phyloP scores from a whole-genome alignment of 2,329 filamentous ascomycete species.

The Ceratocystis cubensis region DNA sequence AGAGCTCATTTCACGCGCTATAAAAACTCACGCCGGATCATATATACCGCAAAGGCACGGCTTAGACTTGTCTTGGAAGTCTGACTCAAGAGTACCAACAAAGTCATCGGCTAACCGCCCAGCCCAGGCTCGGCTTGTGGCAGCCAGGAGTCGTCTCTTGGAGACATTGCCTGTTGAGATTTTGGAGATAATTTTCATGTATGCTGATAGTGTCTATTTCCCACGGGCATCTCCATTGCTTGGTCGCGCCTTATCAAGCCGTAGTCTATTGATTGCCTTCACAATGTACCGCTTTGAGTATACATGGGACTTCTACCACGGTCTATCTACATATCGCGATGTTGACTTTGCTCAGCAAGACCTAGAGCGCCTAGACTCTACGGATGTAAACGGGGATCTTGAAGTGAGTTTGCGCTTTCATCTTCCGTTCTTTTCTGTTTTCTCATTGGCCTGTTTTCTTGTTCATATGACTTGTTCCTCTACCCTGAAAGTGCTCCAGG shows the following conservation, averaged over 20 bases:
- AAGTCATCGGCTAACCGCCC: not conserved
- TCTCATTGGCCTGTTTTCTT: not conserved
- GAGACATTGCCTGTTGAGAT: conserved; percentile 39
- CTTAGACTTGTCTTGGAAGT: too few relatives aligned
- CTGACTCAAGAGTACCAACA: not conserved
- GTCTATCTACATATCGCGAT: conserved; percentile 21
- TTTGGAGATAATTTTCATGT: conserved; percentile 40
- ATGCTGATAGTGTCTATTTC: conserved; percentile 38
- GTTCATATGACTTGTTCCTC: not conserved
- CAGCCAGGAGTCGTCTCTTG: conserved; percentile 21
- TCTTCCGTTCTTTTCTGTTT: not conserved
- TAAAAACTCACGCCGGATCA: not conserved
- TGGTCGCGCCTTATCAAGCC: conserved; percentile 35
- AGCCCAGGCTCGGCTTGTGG: not conserved
- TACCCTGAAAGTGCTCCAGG: too few relatives aligned
- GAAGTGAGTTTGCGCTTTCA: not conserved
- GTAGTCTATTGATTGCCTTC: conserved; percentile 22
- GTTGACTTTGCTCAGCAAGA: not conserved
- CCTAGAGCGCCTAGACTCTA: not conserved
- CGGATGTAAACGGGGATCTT: not conserved
- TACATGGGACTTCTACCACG: conserved; percentile 32
- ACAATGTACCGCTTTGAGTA: conserved; percentile 30
- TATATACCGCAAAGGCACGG: not conserved
- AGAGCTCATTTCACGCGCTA: not conserved
- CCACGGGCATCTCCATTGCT: conserved; percentile 35